Conservation (phyloP, 2,329 filamentous ascomycete species). For the Colletotrichum sp. region DNA sequence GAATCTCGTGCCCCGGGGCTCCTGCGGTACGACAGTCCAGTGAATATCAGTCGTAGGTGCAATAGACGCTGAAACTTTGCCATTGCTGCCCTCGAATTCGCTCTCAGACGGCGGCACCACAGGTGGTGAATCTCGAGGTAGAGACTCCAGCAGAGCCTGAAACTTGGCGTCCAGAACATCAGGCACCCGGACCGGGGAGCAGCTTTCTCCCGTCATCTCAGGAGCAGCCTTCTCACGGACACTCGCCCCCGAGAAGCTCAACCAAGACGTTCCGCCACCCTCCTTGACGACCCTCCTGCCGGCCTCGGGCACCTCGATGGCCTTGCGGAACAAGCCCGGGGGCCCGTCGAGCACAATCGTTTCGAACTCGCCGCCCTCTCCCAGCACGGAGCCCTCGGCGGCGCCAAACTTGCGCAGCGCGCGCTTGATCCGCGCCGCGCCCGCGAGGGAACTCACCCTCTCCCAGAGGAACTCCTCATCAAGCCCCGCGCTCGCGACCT, state of each 20-base stretch:
- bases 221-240: conserved; percentile 48
- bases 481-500: conserved; percentile 89
- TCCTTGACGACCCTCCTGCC: conserved; percentile 62
- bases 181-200: conserved; percentile 59
- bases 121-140: conserved; percentile 22
- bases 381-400: conserved; percentile 74
- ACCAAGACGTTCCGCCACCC: conserved; percentile 79
- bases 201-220: conserved; percentile 7
- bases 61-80: not conserved
- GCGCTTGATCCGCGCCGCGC: conserved; percentile 51
- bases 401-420: conserved; percentile 72
- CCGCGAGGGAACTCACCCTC: conserved; percentile 68
- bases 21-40: conserved; percentile 43
- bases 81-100: not conserved
- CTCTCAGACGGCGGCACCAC: not conserved
- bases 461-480: conserved; percentile 82
- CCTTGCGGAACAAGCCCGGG: conserved; percentile 70
- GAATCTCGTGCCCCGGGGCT: not conserved
- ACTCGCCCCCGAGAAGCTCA: conserved; percentile 65
- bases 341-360: conserved; percentile 88
- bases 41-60: conserved; percentile 26
- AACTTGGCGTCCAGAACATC: conserved; percentile 71
- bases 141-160: conserved; percentile 38
- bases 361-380: conserved; percentile 96
- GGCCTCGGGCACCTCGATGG: conserved; percentile 65